Base-by-base conservation (phyloP, 805 yeast genomes). In the Kodamaea kakaduensis region DNA sequence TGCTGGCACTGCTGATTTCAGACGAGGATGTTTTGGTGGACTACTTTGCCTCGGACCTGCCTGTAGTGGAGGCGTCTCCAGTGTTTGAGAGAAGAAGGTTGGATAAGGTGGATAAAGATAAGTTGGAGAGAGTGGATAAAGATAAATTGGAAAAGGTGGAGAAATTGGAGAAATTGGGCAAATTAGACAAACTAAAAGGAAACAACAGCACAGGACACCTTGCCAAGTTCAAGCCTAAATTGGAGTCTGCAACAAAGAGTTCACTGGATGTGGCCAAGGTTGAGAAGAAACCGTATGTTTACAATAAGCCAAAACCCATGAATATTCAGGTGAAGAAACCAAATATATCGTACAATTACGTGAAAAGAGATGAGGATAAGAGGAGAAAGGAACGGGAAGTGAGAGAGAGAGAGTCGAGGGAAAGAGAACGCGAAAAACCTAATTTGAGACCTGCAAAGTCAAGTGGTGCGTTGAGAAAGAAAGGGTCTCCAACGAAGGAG, bases 231-330 rank as follows among this genome's bases (percentile, higher is more conserved):
- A 24, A 22, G 25, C 36, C 36, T 5, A 33, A 25, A 14, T 6
- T 16, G 20, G 29, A 13, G 25, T 23, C 30, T 7, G 36, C 27
- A n/a, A n/a, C 31, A 12, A 32, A 32, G 18, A 24, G 30, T 13
- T 23, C 24, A 13, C 8, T 19, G 10, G 36, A 32, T 3, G 20
- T 17, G 17, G 13, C 32, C 5, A 34, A 28, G 12, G 7, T 17
- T 8, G 25, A 26, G 3, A 25, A 31, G 18, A 35, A 35, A 21
- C 49, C 51, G 17, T 64, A 63, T 39, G 45, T 55, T 6, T 67
- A 65, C 45, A 58, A 47, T 20, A 57, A 64, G 42, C 71, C 72
- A 3, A 56, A 60, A 39, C 71, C 71, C 1, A 40, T 66, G 37
- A 61, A 65, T 38, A 48, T 64, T 19, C 42, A 41, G 24, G 42